phyloP scores from a whole-genome alignment of 176 grass and related monocot species.

The Poa annua region DNA sequence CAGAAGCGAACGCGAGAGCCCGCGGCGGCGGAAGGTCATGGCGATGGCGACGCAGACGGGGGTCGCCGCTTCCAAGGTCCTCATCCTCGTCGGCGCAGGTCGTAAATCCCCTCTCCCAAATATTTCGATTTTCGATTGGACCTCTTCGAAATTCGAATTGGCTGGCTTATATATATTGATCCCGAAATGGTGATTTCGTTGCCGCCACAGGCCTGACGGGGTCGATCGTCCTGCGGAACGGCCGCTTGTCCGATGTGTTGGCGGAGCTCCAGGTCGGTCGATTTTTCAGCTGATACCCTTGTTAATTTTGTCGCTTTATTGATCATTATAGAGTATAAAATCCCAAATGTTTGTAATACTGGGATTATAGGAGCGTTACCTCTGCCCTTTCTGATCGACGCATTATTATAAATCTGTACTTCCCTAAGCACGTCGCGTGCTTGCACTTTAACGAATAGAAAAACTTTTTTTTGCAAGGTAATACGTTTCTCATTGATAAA shows the following conservation, averaged over 20 bases:
- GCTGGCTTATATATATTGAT: background rate
- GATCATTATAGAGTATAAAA: background rate
- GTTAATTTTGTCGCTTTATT: background rate
- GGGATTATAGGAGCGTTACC: background rate
- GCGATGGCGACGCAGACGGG: conserved; percentile 90
- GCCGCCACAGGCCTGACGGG: conserved; percentile 67
- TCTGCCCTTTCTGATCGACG: background rate
- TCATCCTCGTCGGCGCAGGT: conserved; percentile 90
- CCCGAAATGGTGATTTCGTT: conserved; percentile 19
- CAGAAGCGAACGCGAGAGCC: conserved; percentile 4
- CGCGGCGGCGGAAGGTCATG: conserved; percentile 51
- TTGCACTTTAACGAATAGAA: too few species aligned
- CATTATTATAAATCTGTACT: background rate
- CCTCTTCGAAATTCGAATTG: conserved; percentile 17
- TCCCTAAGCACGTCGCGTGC: background rate
- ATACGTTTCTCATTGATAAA: too few species aligned
- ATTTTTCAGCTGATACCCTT: background rate
- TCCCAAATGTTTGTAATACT: background rate
- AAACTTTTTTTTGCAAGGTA: too few species aligned
- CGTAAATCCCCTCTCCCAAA: conserved; percentile 1
- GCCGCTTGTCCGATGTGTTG: conserved; percentile 81
- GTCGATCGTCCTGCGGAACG: conserved; percentile 83
- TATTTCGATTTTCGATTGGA: conserved; percentile 11
- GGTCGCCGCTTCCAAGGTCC: conserved; percentile 80
- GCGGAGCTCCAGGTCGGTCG: conserved; percentile 71